A percentile compares a stretch with the other conserved stretches of the same genome.
phyloP scores from a whole-genome alignment of 1,284 basidiomycete genomes.

The Vanrija sp. region DNA sequence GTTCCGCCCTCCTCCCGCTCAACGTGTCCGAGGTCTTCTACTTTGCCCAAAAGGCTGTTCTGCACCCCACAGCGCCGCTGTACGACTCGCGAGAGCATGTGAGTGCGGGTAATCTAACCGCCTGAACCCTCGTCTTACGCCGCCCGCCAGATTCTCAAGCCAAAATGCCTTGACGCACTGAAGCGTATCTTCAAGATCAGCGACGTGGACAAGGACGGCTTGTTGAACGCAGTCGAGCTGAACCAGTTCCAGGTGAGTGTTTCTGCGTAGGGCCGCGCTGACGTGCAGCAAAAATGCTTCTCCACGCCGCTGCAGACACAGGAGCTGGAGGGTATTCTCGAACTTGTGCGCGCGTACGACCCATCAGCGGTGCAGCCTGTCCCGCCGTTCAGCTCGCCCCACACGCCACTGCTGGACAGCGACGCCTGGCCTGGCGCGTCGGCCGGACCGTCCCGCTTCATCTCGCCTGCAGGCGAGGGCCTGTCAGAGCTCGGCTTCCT shows the following conservation, averaged over 20 bases:
- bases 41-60: slow-evolving; percentile 96
- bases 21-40: slow-evolving; percentile 99
- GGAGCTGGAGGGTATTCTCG: slow-evolving; percentile 87
- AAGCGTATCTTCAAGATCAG: slow-evolving; percentile 94
- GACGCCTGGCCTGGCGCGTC: not conserved
- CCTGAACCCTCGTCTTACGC: not conserved
- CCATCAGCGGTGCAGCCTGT: slow-evolving; percentile 43
- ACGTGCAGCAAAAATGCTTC: slow-evolving; percentile 79
- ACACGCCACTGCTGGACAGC: not conserved
- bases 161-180: slow-evolving; percentile 82
- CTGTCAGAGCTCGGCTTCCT: slow-evolving; percentile 91
- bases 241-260: slow-evolving; percentile 86
- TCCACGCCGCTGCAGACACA: slow-evolving; percentile 85
- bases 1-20: slow-evolving; percentile 79
- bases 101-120: slow-evolving; percentile 1
- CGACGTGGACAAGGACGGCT: slow-evolving; percentile 89
- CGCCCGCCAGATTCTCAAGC: slow-evolving; percentile 59
- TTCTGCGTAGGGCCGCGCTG: not conserved
- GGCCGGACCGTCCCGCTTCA: not conserved
- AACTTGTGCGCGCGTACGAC: slow-evolving; percentile 72
- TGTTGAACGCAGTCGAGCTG: slow-evolving; percentile 83
- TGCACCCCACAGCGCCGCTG: slow-evolving; percentile 93
- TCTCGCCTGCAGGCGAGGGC: slow-evolving; percentile 52
- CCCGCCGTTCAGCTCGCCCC: slow-evolving; percentile 14
- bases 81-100: slow-evolving; percentile 96